Conservation (phyloP, 2,329 filamentous ascomycete species). For the Colletotrichum navitas region DNA sequence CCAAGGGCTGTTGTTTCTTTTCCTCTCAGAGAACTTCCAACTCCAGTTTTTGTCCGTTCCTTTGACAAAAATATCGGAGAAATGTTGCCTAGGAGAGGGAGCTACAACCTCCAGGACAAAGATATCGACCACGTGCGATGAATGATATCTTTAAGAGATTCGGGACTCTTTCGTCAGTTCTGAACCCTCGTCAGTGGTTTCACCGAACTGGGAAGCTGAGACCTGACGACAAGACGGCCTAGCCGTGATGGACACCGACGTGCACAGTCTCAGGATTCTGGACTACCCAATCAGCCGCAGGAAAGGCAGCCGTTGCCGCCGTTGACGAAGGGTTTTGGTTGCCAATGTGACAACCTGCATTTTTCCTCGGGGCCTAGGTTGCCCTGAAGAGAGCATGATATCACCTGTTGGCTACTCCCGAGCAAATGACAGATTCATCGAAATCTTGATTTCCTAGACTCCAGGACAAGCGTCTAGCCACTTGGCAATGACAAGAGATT, state of each 20-base stretch:
- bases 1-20: no score
- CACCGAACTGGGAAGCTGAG: background rate
- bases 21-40: no score
- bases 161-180: no score
- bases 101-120: no score
- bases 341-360: background rate
- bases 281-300: background rate
- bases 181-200: background rate
- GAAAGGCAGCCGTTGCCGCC: no score
- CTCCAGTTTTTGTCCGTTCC: no score
- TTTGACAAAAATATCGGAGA: background rate
- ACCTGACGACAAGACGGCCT: background rate
- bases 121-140: background rate
- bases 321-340: no score
- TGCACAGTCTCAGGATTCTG: background rate
- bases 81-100: background rate
- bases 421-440: background rate
- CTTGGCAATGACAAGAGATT: background rate
- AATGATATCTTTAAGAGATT: background rate
- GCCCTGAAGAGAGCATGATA: background rate
- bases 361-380: background rate
- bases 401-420: background rate
- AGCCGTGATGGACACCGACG: slow-evolving; percentile 14
- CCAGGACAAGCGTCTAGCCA: background rate
- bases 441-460: background rate